Base-by-base conservation (phyloP, 1,139 yeast species). In the Wickerhamiella infanticola region DNA sequence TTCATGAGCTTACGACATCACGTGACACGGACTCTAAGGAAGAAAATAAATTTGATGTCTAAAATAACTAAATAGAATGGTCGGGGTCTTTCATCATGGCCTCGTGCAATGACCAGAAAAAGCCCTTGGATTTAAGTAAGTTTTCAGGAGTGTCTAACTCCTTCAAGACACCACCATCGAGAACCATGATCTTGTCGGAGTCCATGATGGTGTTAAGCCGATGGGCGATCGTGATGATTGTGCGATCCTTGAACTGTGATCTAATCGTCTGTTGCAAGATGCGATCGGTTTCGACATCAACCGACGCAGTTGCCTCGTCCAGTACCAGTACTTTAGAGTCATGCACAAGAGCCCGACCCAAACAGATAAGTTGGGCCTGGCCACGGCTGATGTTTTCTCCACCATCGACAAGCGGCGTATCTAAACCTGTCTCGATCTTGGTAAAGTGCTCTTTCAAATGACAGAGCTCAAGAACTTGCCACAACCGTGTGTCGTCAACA, bases 241-340 rank as follows among this genome's bases (percentile, higher is more conserved):
- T 82, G 56, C 79, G 72, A 53, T 78, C 72, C 44, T 64, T 67
- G 59, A 82, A 81, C 57, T 76, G 78, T 1, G 63, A 57, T 48
- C 88, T 68, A 40, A 83, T 81, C 0, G 93, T 81, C 52, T 77
- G 75, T 62, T 82, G 94, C 43, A 82, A 75, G 47, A 81, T 70
- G 53, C 71, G 72, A 56, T 82, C 94, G 0, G 94, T 82, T 57
- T 80, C 81, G 13, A 78, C 75, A 59, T 83, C 94, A 29, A 83
- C 90, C 2, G 90, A 81, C 0, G 94, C 88, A 0, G 94, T 83
- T 1, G 94, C 94, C 61, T 83, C 94, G 58, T 83, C 94, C 44
- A 83, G 64, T 23, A 83, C 73, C 49, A 83, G 64, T 18, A 82
- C 72, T 49, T 71, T 74, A 3, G 85, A 74, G 9, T 72, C 69